Percentiles rank a stretch among this genome's conserved stretches.
Evolutionary conservation across 2,329 filamentous ascomycete genomes (phyloP).

Genomic region (Rosellinia necatrix): DNA sequence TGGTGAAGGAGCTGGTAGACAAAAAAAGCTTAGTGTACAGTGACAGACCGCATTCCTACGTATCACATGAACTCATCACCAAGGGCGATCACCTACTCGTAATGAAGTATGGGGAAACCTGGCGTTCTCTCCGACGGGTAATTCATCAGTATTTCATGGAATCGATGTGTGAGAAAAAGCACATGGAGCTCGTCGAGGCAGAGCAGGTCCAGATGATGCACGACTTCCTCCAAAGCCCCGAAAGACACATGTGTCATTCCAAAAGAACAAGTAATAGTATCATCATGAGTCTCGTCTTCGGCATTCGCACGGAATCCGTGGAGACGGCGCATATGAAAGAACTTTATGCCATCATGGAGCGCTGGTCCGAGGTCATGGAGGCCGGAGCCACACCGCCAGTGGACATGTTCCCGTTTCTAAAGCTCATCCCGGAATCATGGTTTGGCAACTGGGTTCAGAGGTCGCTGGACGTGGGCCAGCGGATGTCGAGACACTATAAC

Average conservation of each 20-base stretch:
- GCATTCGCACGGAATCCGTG: conserved; percentile 3
- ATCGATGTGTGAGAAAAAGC: conserved; percentile 8
- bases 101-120: conserved; percentile 4
- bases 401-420: conserved; percentile 24
- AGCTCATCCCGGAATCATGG: conserved; percentile 14
- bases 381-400: conserved; percentile 22
- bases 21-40: conserved; percentile 1
- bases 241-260: conserved; percentile 11
- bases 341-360: background rate
- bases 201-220: conserved; percentile 15
- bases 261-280: conserved; percentile 13
- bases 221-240: background rate
- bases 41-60: conserved; percentile 4
- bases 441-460: background rate
- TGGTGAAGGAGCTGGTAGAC: background rate
- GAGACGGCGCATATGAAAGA: conserved; percentile 11
- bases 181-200: conserved; percentile 9
- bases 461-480: background rate
- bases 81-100: conserved; percentile 13
- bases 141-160: conserved; percentile 7
- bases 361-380: background rate
- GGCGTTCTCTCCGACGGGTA: conserved; percentile 4
- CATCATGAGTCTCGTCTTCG: conserved; percentile 15
- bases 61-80: background rate
- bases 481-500: no score